Evolutionary conservation across 2,329 filamentous ascomycete genomes (phyloP).

Genomic region (Ceratocystis alfenasii): DNA sequence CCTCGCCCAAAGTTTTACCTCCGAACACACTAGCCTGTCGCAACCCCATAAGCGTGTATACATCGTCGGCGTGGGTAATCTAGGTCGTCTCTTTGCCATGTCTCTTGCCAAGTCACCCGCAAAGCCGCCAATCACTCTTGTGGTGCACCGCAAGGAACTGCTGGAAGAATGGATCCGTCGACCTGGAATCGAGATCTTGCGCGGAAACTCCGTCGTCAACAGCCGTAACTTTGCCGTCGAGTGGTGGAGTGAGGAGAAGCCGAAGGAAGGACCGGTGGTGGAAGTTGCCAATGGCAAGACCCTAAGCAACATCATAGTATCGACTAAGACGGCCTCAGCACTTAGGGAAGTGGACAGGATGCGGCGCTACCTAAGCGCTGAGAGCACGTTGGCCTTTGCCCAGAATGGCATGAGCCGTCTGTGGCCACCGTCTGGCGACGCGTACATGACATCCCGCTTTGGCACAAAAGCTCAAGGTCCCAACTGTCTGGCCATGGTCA

Average conservation of each 20-base stretch:
- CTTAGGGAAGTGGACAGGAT: conserved; percentile 49
- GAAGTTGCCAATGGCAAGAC: conserved; percentile 32
- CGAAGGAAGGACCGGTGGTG: conserved; percentile 29
- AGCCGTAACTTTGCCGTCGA: conserved; percentile 38
- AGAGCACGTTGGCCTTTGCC: conserved; percentile 66
- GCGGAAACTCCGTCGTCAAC: conserved; percentile 28
- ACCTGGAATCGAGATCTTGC: conserved; percentile 37
- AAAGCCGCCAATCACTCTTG: conserved; percentile 63
- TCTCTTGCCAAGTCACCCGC: conserved; percentile 48
- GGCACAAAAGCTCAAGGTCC: conserved; percentile 36
- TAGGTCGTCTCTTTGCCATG: conserved; percentile 69
- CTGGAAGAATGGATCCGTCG: conserved; percentile 37
- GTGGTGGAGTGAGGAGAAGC: conserved; percentile 41
- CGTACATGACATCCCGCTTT: conserved; percentile 36
- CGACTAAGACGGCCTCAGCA: conserved; percentile 61
- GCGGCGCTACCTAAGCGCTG: conserved; percentile 46
- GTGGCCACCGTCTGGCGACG: conserved; percentile 41
- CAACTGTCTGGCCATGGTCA: conserved; percentile 58
- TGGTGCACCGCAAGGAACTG: conserved; percentile 53
- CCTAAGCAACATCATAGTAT: conserved; percentile 64
- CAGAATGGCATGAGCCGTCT: conserved; percentile 77
- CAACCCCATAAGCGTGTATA: conserved; percentile 44
- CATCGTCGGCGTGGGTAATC: conserved; percentile 67
- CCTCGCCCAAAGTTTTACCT: neutral
- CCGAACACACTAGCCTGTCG: conserved; percentile 22